Evolutionary conservation across 1,284 basidiomycete species (phyloP).

Genomic region (Naganishia albida): DNA sequence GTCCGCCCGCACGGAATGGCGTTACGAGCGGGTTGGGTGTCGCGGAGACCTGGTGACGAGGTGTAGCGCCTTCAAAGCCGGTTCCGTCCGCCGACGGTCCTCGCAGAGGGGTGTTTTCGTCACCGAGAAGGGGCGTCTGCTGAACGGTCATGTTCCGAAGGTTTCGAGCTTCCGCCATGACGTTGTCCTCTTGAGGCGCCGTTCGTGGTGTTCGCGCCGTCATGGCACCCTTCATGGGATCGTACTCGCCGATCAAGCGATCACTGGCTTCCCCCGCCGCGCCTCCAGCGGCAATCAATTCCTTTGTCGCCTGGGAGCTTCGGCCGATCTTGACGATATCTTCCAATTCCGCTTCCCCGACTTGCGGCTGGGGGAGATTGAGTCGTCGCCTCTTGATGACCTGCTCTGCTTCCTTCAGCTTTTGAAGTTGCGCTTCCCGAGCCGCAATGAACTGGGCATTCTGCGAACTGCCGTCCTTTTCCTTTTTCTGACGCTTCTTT

Average conservation of each 20-base stretch:
- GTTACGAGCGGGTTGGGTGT: conserved; percentile 96
- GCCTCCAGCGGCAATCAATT: conserved; percentile 65
- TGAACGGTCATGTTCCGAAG: conserved; percentile 85
- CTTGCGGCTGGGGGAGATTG: conserved; percentile 84
- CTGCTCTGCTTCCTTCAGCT: conserved; percentile 93
- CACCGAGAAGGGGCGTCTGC: conserved; percentile 93
- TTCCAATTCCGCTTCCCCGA: conserved; percentile 93
- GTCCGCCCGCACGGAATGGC: conserved; percentile 60
- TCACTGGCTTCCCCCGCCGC: conserved; percentile 78
- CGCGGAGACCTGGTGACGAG: conserved; percentile 79
- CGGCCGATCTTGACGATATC: conserved; percentile 98
- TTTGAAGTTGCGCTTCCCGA: conserved; percentile 94
- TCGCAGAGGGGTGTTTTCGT: conserved; percentile 92
- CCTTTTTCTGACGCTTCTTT: conserved; percentile 69
- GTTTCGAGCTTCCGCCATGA: conserved; percentile 93
- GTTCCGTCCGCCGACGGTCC: conserved; percentile 66
- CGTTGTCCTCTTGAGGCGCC: conserved; percentile 79
- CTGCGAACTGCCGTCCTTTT: conserved; percentile 59
- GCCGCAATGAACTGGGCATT: conserved; percentile 91
- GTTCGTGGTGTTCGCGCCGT: conserved; percentile 92
- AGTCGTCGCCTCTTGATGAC: conserved; percentile 86
- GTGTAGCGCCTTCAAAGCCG: conserved; percentile 88
- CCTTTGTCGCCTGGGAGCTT: conserved; percentile 82
- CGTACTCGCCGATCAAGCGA: conserved; percentile 86
- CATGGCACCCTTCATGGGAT: conserved; percentile 78